Evolutionary conservation across 2,329 filamentous ascomycete species (phyloP).

Genomic region (Verticillium nubilum): DNA sequence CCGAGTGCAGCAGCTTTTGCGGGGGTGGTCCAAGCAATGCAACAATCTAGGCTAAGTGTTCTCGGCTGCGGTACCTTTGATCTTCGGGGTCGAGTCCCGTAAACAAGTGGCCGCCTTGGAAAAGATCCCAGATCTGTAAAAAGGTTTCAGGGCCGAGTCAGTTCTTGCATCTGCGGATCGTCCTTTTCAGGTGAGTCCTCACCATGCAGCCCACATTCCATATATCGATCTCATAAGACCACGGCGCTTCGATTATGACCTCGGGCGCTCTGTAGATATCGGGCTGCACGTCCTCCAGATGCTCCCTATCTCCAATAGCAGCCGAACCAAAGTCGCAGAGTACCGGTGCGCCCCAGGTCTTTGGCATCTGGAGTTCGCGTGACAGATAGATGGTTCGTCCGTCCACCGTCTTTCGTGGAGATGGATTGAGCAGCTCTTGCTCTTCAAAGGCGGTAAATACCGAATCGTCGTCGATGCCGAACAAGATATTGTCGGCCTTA

Average conservation of each 20-base stretch:
- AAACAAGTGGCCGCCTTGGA: constrained; percentile 39
- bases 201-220: constrained; percentile 32
- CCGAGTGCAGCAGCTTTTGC: no score
- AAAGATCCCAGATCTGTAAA: constrained; percentile 41
- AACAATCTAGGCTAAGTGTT: constrained; percentile 43
- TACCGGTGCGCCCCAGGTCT: constrained; percentile 24
- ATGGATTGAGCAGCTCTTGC: constrained; percentile 30
- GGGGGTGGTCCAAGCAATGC: constrained; percentile 1
- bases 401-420: constrained; percentile 33
- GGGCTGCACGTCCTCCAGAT: constrained; percentile 31
- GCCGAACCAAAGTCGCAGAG: constrained; percentile 47
- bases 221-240: constrained; percentile 42
- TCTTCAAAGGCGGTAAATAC: constrained; percentile 32
- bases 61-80: constrained; percentile 33
- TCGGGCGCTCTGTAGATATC: constrained; percentile 36
- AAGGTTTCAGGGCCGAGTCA: not conserved
- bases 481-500: constrained; percentile 28
- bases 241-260: constrained; percentile 39
- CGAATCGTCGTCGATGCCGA: constrained; percentile 31
- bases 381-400: constrained; percentile 36
- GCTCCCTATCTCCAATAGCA: constrained; percentile 25
- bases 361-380: constrained; percentile 27
- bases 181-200: not conserved
- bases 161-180: not conserved
- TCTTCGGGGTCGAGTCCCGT: constrained; percentile 29